Base-by-base conservation (phyloP, 1,139 yeast species). In the Candida tropicalis region DNA sequence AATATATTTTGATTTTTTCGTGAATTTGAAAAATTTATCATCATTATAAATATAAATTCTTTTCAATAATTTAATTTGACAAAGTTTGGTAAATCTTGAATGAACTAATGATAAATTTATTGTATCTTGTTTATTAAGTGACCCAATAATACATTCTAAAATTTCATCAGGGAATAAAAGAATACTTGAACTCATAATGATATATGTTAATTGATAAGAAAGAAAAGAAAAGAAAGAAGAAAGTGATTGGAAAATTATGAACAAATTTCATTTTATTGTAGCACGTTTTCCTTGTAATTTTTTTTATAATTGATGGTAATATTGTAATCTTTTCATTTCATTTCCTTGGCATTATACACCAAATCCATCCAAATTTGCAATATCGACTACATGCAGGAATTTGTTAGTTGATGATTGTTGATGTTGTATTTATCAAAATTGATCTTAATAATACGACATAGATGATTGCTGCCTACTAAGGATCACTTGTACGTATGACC, bases 1-100 rank as follows among this genome's bases (percentile, higher is more conserved):
- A 12, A 36, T 27, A 17, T 36, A 36, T 13, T 12, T 36, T 12
- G 39, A 25, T 16, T 36, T 36, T 17, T 36, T 36, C 11, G 39
- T 26, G 13, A 27, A 36, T 20, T 20, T 36, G 26, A 36, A 36
- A 20, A 25, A 36, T n/a, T 75, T 3, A 17, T 39, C 37, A 33
- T 25, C 52, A 56, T 39, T 35, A 16, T 39, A 34, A 24, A 39
- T 23, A 22, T 39, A 39, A 11, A 39, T 20, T 2, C 22, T 26
- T 16, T n/a, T 12, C 7, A 34, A 39, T 29, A 39, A 20, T 22
- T 26, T 27, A 1, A 1, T 7, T 34, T 29, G 26, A 35, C 42
- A 39, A 22, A 27, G 13, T 4, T 34, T 27, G 20, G 27, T 15
- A 15, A 39, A 39, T 17, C 25, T 26, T 13, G 38, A 27, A 27